Base-by-base conservation (phyloP, 2,329 filamentous ascomycete species). In the Aspergillus fumigatus region DNA sequence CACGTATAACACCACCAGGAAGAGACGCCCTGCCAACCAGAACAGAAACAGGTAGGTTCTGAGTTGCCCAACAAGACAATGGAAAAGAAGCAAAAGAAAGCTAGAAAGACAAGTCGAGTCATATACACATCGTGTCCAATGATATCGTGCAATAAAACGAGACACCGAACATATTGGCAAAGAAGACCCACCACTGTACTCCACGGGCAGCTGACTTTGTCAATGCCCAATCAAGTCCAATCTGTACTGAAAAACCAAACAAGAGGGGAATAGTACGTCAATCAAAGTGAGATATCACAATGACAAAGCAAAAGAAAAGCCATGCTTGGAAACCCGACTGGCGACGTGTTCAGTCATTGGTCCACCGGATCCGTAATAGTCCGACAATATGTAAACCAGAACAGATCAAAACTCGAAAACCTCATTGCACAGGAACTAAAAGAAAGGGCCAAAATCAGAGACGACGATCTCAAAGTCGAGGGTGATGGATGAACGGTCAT, bases 251-350 rank as follows among this genome's bases (percentile, higher is more conserved):
- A 19, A 51, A 38, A 38, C 29, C 19, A 38, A 14, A 51, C 50
- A 25, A 40, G 9, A 21, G 54, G 57, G 57, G 61, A 60, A 58
- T 57, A 54, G 52, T 56, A 53, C 54, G 56, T 58, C 47, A 57
- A 53, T 51, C 40, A 55, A 62, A 48, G 54, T 55, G 54, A 55
- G 58, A 57, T 59, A 58, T 54, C 54, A 54, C 35, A 54, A 51
- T 19, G 27, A 45, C 21, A 56, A 51, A 49, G 27, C 40, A 54
- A 53, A 32, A 53, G 48, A 55, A 47, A 50, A 38, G 43, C n/a
- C 47, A 47, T 52, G 47, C 9, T 57, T 49, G 32, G 29, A 45
- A 51, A 54, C 55, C 25, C 51, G 53, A 32, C 47, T 51, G 49
- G 35, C 47, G 48, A 27, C 41, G 49, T 51, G 51, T 49, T 53